phyloP scores from a whole-genome alignment of 306 rosid species.

The Cucurbita argyrosperma region DNA sequence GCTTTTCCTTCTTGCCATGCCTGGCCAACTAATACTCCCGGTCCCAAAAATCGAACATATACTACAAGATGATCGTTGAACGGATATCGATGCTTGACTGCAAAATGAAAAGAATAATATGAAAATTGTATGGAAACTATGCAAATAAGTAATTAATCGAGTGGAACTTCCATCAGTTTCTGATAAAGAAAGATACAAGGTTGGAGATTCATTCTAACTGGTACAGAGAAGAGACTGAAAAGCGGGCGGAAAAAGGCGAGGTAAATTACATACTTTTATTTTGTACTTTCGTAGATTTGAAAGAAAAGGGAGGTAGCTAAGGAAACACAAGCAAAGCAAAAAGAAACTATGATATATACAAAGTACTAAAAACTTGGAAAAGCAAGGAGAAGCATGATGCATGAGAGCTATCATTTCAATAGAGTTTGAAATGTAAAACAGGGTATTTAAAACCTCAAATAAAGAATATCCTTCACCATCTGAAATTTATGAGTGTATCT shows the following conservation, averaged over 20 bases:
- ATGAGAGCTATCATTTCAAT: neutral
- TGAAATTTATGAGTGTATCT: neutral
- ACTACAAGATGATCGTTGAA: conserved; percentile 61
- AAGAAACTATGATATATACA: neutral
- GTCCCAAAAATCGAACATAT: conserved; percentile 55
- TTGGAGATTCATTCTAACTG: neutral
- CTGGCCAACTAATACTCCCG: conserved; percentile 66
- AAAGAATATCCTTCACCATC: neutral
- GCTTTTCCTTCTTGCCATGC: conserved; percentile 89
- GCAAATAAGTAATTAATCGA: neutral
- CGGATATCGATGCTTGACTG: conserved; percentile 68
- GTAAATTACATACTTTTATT: neutral
- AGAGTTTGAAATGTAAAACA: neutral
- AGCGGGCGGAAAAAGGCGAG: neutral
- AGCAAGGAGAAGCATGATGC: neutral
- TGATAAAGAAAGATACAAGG: neutral
- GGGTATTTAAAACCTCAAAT: neutral
- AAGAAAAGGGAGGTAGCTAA: neutral
- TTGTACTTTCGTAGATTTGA: neutral
- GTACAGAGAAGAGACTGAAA: neutral
- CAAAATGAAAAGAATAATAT: conserved; percentile 11
- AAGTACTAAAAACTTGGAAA: neutral
- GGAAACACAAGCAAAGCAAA: neutral
- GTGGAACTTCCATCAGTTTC: neutral
- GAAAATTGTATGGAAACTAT: neutral